These are phyloP conservation scores for Diaporthe australafricana DNA, from an alignment of 2,329 filamentous ascomycete genomes.

Conservation along the genomic window DNA sequence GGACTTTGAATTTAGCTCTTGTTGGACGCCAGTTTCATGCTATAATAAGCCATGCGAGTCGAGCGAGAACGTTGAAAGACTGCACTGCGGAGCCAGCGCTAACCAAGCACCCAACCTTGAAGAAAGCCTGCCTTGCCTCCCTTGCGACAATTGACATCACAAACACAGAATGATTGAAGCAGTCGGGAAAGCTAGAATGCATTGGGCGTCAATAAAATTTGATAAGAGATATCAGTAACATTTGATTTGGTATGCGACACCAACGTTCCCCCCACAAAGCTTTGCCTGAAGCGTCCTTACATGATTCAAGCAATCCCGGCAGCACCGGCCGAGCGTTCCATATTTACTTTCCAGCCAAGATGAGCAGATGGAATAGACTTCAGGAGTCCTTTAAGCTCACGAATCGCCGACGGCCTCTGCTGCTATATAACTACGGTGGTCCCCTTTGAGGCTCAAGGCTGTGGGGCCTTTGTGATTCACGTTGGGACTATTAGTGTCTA, in stretches of 20 bases:
- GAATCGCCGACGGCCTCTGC: neutral
- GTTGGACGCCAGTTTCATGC: slow-evolving; percentile 3
- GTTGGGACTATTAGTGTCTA: neutral
- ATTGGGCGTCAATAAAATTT: neutral
- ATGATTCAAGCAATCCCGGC: slow-evolving; percentile 15
- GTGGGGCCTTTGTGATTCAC: too few relatives aligned
- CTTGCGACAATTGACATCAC: neutral
- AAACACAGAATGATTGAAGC: neutral
- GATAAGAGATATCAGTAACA: neutral
- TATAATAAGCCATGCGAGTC: neutral
- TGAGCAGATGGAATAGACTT: slow-evolving; percentile 1
- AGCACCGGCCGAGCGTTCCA: neutral
- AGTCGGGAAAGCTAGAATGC: neutral
- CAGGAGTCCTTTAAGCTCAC: neutral
- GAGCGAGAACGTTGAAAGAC: neutral
- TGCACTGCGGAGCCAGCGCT: neutral
- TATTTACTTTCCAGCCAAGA: slow-evolving; percentile 1
- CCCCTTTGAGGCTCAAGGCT: neutral
- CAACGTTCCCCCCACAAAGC: neutral
- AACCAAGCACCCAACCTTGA: too few relatives aligned
- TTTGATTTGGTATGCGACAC: neutral
- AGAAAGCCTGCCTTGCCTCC: too few relatives aligned
- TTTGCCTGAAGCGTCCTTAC: neutral
- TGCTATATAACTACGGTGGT: neutral
- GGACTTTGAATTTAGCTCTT: neutral